Conservation (phyloP, 2,329 filamentous ascomycete species). For the Colletotrichum gigasporum region DNA sequence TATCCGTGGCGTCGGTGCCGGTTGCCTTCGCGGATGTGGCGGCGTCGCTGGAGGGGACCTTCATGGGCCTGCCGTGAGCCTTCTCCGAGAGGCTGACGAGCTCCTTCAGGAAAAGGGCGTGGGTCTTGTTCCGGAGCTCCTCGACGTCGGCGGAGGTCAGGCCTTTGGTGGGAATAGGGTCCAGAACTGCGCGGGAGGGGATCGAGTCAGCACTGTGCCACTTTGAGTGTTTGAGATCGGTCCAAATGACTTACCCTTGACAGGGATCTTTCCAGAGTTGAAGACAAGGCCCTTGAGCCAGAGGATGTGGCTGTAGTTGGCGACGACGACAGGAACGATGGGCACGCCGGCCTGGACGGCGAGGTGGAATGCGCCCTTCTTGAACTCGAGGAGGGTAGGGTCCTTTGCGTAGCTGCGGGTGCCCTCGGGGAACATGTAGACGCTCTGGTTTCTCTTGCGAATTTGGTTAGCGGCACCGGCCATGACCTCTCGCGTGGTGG, state of each 20-base stretch:
- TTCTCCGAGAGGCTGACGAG: constrained; percentile 63
- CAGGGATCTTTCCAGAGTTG: constrained; percentile 74
- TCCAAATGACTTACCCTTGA: constrained; percentile 70
- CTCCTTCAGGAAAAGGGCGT: constrained; percentile 80
- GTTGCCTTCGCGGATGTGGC: constrained; percentile 24
- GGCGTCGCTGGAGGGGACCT: constrained; percentile 15
- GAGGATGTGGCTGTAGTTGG: constrained; percentile 81
- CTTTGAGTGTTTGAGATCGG: neutral
- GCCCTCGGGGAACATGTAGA: constrained; percentile 91
- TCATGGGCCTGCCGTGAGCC: constrained; percentile 49
- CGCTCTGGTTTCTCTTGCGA: constrained; percentile 74
- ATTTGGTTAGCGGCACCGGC: constrained; percentile 85
- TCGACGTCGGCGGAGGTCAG: constrained; percentile 83
- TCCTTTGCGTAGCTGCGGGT: constrained; percentile 89
- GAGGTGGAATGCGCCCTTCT: constrained; percentile 98
- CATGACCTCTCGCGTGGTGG: constrained; percentile 87
- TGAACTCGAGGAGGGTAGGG: constrained; percentile 89
- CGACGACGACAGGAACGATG: constrained; percentile 85
- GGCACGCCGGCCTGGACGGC: constrained; percentile 94
- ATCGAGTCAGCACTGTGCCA: neutral
- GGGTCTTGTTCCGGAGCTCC: constrained; percentile 71
- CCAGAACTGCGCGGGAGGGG: constrained; percentile 67
- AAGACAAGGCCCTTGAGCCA: constrained; percentile 73
- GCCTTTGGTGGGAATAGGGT: constrained; percentile 80
- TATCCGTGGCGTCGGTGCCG: constrained; percentile 23